A percentile compares a stretch with the other conserved stretches of the same genome.
Conservation (phyloP, 1,139 yeast genomes). For the Sugiyamaella novakii region DNA sequence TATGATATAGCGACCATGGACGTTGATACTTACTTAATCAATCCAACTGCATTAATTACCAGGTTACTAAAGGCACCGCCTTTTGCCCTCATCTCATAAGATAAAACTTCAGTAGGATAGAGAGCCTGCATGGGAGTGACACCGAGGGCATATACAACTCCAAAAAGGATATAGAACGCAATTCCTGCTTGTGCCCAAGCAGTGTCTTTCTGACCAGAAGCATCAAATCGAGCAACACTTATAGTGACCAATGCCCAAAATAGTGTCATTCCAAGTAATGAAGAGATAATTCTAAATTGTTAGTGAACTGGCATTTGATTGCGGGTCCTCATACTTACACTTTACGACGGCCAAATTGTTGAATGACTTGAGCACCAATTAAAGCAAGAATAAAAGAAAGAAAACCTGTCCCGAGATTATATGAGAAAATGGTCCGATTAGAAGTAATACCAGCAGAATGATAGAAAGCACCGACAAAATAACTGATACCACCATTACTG, state of each 20-base stretch:
- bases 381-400: constrained; percentile 23
- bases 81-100: constrained; percentile 45
- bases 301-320: too few species aligned
- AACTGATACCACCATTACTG: constrained; percentile 27
- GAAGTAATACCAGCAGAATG: constrained; percentile 29
- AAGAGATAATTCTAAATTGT: constrained; percentile 16
- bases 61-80: constrained; percentile 38
- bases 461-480: constrained; percentile 28
- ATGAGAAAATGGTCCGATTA: constrained; percentile 21
- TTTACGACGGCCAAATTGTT: constrained; percentile 26
- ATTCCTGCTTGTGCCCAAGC: constrained; percentile 31
- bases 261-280: constrained; percentile 22
- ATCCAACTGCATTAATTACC: constrained; percentile 30
- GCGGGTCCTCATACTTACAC: too few species aligned
- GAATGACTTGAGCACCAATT: constrained; percentile 29
- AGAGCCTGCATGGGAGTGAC: constrained; percentile 32
- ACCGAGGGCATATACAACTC: constrained; percentile 22
- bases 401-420: constrained; percentile 25
- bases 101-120: constrained; percentile 44
- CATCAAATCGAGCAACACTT: constrained; percentile 29
- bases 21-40: constrained; percentile 45
- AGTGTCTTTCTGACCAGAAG: constrained; percentile 21
- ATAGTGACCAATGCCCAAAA: constrained; percentile 29
- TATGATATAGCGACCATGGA: background rate
- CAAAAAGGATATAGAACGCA: constrained; percentile 30